Conservation (phyloP, 2,329 filamentous ascomycete species). For the Aspergillus quadricinctus region DNA sequence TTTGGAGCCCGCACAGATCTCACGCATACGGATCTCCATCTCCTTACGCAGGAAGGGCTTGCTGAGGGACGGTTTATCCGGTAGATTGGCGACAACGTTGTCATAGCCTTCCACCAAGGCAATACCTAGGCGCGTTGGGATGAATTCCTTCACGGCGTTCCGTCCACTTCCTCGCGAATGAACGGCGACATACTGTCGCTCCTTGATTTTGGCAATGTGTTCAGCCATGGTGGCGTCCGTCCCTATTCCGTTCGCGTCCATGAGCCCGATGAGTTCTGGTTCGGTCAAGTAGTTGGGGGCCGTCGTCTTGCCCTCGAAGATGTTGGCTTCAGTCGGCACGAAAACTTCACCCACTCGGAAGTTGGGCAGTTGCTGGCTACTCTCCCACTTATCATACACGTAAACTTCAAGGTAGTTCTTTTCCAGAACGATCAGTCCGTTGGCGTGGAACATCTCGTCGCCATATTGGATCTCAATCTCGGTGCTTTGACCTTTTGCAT, state of each 20-base stretch:
- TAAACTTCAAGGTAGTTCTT: conserved; percentile 95
- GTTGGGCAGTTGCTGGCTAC: conserved; percentile 72
- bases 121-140: conserved; percentile 86
- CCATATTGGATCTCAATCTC: conserved; percentile 83
- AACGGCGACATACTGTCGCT: conserved; percentile 77
- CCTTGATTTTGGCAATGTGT: conserved; percentile 93
- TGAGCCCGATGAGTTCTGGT: conserved; percentile 88
- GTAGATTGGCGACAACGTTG: conserved; percentile 81
- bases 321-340: conserved; percentile 80
- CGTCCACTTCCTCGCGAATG: conserved; percentile 48
- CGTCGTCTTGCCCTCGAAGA: conserved; percentile 85
- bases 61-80: conserved; percentile 63
- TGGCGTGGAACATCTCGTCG: conserved; percentile 73
- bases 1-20: conserved; percentile 83
- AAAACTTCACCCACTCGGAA: conserved; percentile 79
- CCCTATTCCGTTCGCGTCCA: conserved; percentile 98
- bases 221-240: conserved; percentile 99
- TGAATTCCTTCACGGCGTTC: conserved; percentile 70
- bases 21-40: conserved; percentile 96
- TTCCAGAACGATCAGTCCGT: conserved; percentile 78
- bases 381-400: conserved; percentile 93
- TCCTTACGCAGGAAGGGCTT: conserved; percentile 96
- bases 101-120: conserved; percentile 94
- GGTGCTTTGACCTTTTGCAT: conserved; percentile 80
- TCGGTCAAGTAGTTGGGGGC: conserved; percentile 87